Evolutionary conservation across 1,139 yeast species (phyloP), one percentile per base, ranked within the genome.

Genomic region (Taphrina flavorubra): DNA sequence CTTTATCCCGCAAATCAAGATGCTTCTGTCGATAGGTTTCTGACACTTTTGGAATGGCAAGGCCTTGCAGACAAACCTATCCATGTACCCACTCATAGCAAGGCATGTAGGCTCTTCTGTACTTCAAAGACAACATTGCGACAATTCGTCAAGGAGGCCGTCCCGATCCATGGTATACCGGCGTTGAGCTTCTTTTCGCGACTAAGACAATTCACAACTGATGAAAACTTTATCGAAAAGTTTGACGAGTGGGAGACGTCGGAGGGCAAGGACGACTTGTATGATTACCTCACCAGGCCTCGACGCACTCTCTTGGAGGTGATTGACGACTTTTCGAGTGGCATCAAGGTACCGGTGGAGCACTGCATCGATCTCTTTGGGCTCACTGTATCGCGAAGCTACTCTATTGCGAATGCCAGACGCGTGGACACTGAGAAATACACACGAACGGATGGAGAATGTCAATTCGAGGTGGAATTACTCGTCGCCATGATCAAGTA

Each of bases 221-320:
- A 84, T 70, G 84, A 82, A 58, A 81, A 94, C 71, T 97, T 94
- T 74, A 81, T 81, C 62, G 95, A 88, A 68, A 89, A 90, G 74
- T 80, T 94, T 61, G 79, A 80, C 66, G 97, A 94, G 72, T 90
- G 95, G 75, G 85, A 89, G n/a, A 80, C 84, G 16, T 82, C 87
- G 68, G 86, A 87, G 67, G 72, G 72, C 37, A 92, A 89, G 64
- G 83, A 85, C 25, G 97, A 90, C 70, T 78, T 92, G 59, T 92
- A 87, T 76, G 87, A 94, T 76, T 94, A 94, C 77, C 96, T 96
- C 16, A 89, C 91, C 75, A 81, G 98, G 71, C 97, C 99, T 10
- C 83, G 97, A 72, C 79, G 99, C 73, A 92, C 96, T 70, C 84
- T 92, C 8, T 77, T 91, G 37, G 99, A 94, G 77, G 90, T 91